Base-by-base conservation (phyloP, 2,329 filamentous ascomycete species). In the Verticillium zaregamsianum region DNA sequence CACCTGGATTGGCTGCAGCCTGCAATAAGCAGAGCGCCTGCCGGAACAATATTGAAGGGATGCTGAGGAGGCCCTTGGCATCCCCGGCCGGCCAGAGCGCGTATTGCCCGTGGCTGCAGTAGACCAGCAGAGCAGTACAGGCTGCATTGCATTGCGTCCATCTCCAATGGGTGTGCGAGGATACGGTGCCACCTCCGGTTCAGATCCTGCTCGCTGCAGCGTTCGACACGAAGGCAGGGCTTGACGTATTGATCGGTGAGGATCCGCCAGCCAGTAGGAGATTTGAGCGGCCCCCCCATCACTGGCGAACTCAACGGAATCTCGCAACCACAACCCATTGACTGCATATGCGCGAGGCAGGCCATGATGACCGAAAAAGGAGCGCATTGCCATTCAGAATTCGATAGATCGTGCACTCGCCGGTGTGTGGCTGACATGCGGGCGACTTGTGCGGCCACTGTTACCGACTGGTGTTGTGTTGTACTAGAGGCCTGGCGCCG, bases 121-220 rank as follows among this genome's bases (percentile, higher is more conserved):
- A 52, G 20, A 25, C n/a, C n/a, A 52, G 45, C 45, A 52, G n/a
- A 25, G 23, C 45, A 25, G 9, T 23, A 5, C 20, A 52, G 11
- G n/a, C 6, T 52, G 45, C 45, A 52, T 11, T 52, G 45, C 45
- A 52, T 52, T 11, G 45, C 9, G 5, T 20, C 20, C 14, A 20
- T 12, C 31, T 49, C 57, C 57, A 58, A 52, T 58, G 39, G 57
- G 14, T 7, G 7, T 12, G 23, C 31, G 14, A 28, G 23, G n/a
- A 12, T 20, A 32, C 15, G 8, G 37, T 31, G 14, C 20, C 39
- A n/a, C 35, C 23, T 32, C 23, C 39, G 23, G 33, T 32, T n/a
- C 33, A 49, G 14, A 58, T 58, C 37, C 57, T 58, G 57, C 15
- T 58, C 14, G 57, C 57, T 58, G 39, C 57, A 49, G 31, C 33